phyloP scores from a whole-genome alignment of 495 filamentous ascomycete species.

The Opeltia flavorubescens region DNA sequence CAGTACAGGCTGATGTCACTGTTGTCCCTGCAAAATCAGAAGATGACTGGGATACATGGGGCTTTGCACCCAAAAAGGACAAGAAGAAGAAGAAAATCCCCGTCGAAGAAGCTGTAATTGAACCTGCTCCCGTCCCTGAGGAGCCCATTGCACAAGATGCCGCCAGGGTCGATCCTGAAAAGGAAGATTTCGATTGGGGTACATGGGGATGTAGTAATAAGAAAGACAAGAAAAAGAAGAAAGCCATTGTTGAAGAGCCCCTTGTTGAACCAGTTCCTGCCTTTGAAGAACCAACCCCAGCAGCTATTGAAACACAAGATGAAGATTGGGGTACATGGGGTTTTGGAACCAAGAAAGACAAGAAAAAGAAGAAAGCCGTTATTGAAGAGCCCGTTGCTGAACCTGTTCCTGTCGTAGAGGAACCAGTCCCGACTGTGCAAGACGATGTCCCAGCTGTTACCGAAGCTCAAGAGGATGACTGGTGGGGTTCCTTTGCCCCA shows the following conservation, averaged over 20 bases:
- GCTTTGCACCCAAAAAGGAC: neutral
- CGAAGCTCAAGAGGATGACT: no score
- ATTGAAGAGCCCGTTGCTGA: neutral
- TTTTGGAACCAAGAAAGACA: neutral
- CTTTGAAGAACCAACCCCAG: no score
- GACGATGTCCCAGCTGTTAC: no score
- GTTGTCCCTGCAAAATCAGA: neutral
- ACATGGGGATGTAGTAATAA: neutral
- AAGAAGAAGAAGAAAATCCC: neutral
- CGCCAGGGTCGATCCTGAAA: neutral
- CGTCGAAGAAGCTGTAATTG: neutral
- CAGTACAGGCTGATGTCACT: neutral
- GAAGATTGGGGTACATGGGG: neutral
- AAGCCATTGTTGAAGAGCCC: neutral
- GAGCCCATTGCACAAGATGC: neutral
- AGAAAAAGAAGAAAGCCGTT: neutral
- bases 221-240: neutral
- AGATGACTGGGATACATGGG: neutral
- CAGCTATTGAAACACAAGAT: no score
- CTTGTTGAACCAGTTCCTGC: no score
- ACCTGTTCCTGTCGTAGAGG: no score
- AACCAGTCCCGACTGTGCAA: no score
- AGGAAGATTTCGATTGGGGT: neutral
- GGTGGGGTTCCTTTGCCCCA: no score
- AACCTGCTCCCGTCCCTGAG: neutral